Evolutionary conservation across 2,329 filamentous ascomycete species (phyloP).

Genomic region (Apiospora aurea): DNA sequence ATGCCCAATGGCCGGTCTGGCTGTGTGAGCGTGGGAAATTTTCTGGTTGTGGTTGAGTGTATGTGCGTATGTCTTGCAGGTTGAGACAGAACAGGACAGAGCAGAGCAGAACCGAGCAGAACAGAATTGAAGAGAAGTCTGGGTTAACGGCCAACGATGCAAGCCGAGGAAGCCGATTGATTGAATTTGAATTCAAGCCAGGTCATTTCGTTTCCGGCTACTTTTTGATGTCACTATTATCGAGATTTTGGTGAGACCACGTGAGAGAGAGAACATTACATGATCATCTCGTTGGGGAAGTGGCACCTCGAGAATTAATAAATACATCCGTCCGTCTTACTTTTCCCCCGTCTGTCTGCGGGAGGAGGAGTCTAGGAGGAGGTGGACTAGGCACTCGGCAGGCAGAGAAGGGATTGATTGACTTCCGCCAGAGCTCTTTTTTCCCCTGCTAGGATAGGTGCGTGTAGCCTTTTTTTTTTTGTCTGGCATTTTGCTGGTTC

Average conservation of each 20-base stretch:
- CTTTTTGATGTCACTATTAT: conserved; percentile 19
- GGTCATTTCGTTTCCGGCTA: conserved; percentile 15
- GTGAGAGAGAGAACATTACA: conserved; percentile 13
- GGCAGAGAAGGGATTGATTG: neutral
- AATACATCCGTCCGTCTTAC: neutral
- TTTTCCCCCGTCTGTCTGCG: neutral
- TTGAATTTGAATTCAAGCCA: conserved; percentile 17
- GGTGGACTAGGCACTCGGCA: no score
- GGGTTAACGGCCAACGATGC: neutral
- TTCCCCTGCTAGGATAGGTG: neutral
- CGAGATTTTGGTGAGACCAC: conserved; percentile 15
- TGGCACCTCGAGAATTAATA: conserved; percentile 12
- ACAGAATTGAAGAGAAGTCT: neutral
- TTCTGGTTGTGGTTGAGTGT: neutral
- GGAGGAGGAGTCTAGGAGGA: neutral
- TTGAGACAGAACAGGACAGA: conserved; percentile 2
- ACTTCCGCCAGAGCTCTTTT: neutral
- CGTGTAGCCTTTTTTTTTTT: neutral
- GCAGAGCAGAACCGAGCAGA: neutral
- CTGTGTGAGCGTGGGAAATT: neutral
- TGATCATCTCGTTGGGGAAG: conserved; percentile 15
- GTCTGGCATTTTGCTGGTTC: neutral
- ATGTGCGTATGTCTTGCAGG: neutral
- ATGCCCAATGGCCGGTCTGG: neutral
- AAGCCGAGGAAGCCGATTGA: conserved; percentile 12